Evolutionary conservation across 2,329 filamentous ascomycete species (phyloP), one percentile per base, ranked within the genome.

Genomic region (Karstenula rhodostoma): DNA sequence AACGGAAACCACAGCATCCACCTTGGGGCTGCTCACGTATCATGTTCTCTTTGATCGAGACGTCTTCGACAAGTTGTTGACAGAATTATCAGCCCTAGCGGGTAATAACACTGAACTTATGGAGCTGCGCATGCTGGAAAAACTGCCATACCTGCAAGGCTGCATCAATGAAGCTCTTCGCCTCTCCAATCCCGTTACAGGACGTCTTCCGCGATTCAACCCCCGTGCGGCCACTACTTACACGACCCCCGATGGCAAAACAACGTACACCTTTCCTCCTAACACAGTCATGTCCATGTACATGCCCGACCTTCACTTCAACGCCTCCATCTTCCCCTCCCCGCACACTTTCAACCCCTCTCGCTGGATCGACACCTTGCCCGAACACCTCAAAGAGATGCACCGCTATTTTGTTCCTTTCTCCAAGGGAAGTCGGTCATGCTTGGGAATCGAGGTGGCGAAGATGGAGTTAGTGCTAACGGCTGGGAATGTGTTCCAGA

Each of bases 111-210:
- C 35, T 6, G 22, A 29, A 13, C 12, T 42, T 4, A 15, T 43
- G 10, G n/a, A 2, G 13, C 3, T 43, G 35, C 35, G 35, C 51
- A 27, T 4, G 10, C 25, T 43, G 17, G 35, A 43, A 29, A 23
- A 44, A n/a, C 29, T 54, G 22, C 51, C 51, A 27, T 54, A 54
- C 23, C 23, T 52, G 19, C 47, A 52, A 25, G 56, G 29, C 27
- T 43, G 33, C 35, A 54, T 54, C 51, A 54, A 54, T 22, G 51
- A 54, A 54, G 51, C 51, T 27, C 51, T 54, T 3, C 51, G 51
- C 51, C 4, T 54, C 9, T 37, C 32, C 19, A 27, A 43, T 27
- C 35, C 35, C 33, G 35, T 43, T 29, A 54, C 51, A 29, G n/a
- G 19, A 43, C 33, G 51, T 27, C 33, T 54, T 23, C 51, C 51